Percentiles rank a stretch among this genome's conserved stretches.
These are phyloP conservation scores for Ceratocystis destructans DNA, from an alignment of 2,329 filamentous ascomycete species.

Conservation along the genomic window DNA sequence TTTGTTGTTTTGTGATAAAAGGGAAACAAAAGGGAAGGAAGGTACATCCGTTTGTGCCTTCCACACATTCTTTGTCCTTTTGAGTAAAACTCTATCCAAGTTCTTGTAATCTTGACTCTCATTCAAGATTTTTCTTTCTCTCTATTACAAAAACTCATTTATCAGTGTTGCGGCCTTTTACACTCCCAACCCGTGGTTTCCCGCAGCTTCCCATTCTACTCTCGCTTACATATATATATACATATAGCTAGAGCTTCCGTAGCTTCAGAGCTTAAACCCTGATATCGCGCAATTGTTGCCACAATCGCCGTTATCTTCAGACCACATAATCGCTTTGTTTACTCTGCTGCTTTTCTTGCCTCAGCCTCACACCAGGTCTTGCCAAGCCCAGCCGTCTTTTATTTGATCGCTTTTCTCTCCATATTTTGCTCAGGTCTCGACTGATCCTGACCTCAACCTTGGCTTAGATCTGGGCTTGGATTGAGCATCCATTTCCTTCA, in stretches of 20 bases:
- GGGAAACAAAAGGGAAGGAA: not conserved
- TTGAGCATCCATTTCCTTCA: conserved; percentile 19
- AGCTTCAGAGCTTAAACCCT: conserved; percentile 1
- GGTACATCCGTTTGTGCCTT: conserved; percentile 5
- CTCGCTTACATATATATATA: too few relatives aligned
- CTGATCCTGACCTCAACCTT: not conserved
- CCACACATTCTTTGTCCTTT: not conserved
- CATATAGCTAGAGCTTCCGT: not conserved
- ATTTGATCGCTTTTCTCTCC: not conserved
- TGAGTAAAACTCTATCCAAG: too few relatives aligned
- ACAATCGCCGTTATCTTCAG: not conserved
- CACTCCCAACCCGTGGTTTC: not conserved
- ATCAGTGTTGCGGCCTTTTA: not conserved
- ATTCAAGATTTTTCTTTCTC: not conserved
- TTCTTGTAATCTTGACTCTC: too few relatives aligned
- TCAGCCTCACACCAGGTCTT: not conserved
- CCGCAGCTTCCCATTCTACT: too few relatives aligned
- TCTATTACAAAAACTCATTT: not conserved
- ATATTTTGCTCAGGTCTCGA: not conserved
- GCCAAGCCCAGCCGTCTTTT: not conserved
- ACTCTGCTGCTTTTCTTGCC: not conserved
- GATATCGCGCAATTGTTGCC: not conserved
- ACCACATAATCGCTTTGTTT: conserved; percentile 3
- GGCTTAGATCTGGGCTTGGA: not conserved
- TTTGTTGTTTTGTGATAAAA: not conserved